phyloP scores from a whole-genome alignment of 257 asterid species.

The Ilex aquifolium region DNA sequence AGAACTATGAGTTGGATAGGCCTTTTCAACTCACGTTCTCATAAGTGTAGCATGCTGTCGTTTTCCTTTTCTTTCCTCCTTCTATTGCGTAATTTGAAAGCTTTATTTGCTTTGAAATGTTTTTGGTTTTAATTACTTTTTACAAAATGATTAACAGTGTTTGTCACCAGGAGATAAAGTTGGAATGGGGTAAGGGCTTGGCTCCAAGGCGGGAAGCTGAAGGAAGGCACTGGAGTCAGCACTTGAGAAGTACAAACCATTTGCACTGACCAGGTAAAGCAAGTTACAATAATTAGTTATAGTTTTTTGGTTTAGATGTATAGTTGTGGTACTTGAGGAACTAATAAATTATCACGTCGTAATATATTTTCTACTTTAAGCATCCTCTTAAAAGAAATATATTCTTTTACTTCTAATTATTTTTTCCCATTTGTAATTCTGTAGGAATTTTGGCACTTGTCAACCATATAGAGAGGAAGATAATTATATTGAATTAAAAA shows the following conservation, averaged over 20 bases:
- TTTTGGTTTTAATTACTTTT: not conserved
- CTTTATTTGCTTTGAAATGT: too few relatives aligned
- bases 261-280: conserved; percentile 80
- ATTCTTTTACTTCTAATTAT: not conserved
- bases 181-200: conserved; percentile 32
- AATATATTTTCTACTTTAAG: too few relatives aligned
- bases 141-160: not conserved
- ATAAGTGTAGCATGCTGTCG: not conserved
- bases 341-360: too few relatives aligned
- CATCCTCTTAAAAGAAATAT: not conserved
- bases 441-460: too few relatives aligned
- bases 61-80: not conserved
- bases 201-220: conserved; percentile 94
- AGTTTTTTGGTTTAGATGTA: not conserved
- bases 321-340: not conserved
- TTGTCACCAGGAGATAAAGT: conserved; percentile 20
- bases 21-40: not conserved
- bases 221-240: conserved; percentile 64
- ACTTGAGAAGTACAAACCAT: conserved; percentile 81
- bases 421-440: too few relatives aligned
- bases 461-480: too few relatives aligned
- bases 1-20: too few relatives aligned
- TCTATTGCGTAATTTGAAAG: not conserved
- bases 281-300: not conserved
- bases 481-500: too few relatives aligned